These are phyloP conservation scores for Myrica gale DNA, from an alignment of 306 rosid genomes.

Conservation along the genomic window DNA sequence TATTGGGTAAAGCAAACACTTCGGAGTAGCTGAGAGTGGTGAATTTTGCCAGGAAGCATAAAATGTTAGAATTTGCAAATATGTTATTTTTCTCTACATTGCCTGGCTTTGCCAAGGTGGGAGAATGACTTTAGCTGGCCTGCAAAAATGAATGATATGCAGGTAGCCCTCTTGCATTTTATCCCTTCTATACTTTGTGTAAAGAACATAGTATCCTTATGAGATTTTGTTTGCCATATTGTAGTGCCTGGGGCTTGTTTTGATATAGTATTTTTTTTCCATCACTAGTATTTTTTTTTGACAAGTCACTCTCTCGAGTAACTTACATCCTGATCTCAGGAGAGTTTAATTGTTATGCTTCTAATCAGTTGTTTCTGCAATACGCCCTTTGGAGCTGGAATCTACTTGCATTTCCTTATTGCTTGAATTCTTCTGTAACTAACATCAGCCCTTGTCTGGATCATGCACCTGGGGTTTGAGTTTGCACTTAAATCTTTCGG, in stretches of 20 bases:
- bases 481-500: too few species aligned
- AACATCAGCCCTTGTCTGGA: too few species aligned
- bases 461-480: too few species aligned
- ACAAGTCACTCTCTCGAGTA: too few species aligned
- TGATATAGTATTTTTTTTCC: neutral
- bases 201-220: conserved; percentile 17
- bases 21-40: conserved; percentile 33
- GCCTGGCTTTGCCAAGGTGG: conserved; percentile 38
- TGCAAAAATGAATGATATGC: conserved; percentile 1
- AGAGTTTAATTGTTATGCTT: neutral
- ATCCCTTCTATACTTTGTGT: neutral
- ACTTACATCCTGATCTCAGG: neutral
- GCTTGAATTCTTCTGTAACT: too few species aligned
- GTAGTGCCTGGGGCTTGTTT: neutral
- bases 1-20: conserved; percentile 46
- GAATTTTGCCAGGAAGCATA: conserved; percentile 30
- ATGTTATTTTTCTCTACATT: conserved; percentile 34
- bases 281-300: too few species aligned
- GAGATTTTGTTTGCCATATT: neutral
- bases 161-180: neutral
- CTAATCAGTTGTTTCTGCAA: neutral
- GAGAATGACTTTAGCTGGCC: conserved; percentile 18
- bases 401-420: too few species aligned
- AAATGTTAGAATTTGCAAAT: conserved; percentile 49
- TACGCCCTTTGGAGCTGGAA: too few species aligned